Percentiles rank a stretch among this genome's conserved stretches.
These are phyloP conservation scores for Rhizopus microsporus DNA, from an alignment of 371 early-diverging fungal genomes.

Conservation along the genomic window DNA sequence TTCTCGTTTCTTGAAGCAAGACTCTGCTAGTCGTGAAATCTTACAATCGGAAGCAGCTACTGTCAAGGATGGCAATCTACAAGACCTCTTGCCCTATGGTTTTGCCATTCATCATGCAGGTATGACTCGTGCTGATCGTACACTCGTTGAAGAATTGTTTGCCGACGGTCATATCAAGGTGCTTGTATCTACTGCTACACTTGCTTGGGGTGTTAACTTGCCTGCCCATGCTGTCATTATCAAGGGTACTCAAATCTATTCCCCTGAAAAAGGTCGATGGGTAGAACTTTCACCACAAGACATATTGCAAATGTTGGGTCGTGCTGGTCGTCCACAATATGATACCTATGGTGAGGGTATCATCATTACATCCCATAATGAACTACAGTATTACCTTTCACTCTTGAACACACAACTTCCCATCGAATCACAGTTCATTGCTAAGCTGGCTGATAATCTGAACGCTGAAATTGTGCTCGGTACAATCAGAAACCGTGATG, in stretches of 20 bases:
- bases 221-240: slow-evolving; percentile 99
- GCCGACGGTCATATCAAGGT: slow-evolving; percentile 91
- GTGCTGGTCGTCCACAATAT: slow-evolving; percentile 99
- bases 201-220: slow-evolving; percentile 99
- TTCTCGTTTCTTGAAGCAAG: slow-evolving; percentile 74
- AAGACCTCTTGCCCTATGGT: slow-evolving; percentile 92
- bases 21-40: slow-evolving; percentile 84
- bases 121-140: slow-evolving; percentile 93
- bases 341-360: slow-evolving; percentile 97
- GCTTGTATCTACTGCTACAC: slow-evolving; percentile 97
- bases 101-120: slow-evolving; percentile 99
- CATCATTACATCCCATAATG: slow-evolving; percentile 93
- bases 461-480: slow-evolving; percentile 98
- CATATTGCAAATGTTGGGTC: slow-evolving; percentile 98
- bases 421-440: slow-evolving; percentile 97
- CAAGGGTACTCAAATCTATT: slow-evolving; percentile 98
- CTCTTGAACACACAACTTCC: slow-evolving; percentile 94
- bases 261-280: slow-evolving; percentile 94
- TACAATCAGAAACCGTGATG: slow-evolving; percentile 86
- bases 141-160: slow-evolving; percentile 94
- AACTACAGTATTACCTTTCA: slow-evolving; percentile 94
- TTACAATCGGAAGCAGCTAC: slow-evolving; percentile 79
- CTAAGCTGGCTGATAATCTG: slow-evolving; percentile 85
- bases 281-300: slow-evolving; percentile 93
- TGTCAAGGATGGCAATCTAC: slow-evolving; percentile 79